Evolutionary conservation across 2,329 filamentous ascomycete genomes (phyloP).

Genomic region (Colletotrichum graminicola): DNA sequence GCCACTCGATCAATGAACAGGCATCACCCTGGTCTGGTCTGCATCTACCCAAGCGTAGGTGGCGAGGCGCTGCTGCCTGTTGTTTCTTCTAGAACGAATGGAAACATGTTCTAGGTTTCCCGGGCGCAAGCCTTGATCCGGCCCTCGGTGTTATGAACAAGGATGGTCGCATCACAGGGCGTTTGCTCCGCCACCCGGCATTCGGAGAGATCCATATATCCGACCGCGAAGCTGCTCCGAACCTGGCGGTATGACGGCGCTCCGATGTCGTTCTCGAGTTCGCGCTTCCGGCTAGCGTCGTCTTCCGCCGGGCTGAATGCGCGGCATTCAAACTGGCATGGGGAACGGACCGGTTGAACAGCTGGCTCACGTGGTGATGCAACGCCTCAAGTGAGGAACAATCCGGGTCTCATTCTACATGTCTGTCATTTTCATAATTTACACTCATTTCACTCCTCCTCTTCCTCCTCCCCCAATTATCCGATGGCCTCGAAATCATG

Average conservation of each 20-base stretch:
- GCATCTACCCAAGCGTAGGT: background rate
- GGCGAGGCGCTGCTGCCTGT: background rate
- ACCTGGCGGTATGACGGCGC: slow-evolving; percentile 8
- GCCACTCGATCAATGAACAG: slow-evolving; percentile 13
- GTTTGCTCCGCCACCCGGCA: slow-evolving; percentile 12
- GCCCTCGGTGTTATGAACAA: background rate
- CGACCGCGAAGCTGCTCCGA: slow-evolving; percentile 13
- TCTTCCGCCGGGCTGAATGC: slow-evolving; percentile 8
- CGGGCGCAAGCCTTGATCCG: slow-evolving; percentile 2
- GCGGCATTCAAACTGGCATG: slow-evolving; percentile 7
- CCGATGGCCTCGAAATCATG: background rate
- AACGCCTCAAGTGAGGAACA: background rate
- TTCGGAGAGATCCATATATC: slow-evolving; percentile 29
- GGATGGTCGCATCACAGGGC: slow-evolving; percentile 14
- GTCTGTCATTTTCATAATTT: background rate
- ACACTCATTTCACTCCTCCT: background rate
- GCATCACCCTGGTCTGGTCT: slow-evolving; percentile 18
- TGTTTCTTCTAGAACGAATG: slow-evolving; percentile 27
- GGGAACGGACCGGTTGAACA: background rate
- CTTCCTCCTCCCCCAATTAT: too few species aligned
- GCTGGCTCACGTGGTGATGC: background rate
- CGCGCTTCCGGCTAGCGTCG: background rate
- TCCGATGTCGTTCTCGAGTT: background rate
- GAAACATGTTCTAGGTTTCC: slow-evolving; percentile 20
- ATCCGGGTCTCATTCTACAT: background rate